Base-by-base conservation (phyloP, 192 early-diverging fungal species). In the Umbelopsis sp. region DNA sequence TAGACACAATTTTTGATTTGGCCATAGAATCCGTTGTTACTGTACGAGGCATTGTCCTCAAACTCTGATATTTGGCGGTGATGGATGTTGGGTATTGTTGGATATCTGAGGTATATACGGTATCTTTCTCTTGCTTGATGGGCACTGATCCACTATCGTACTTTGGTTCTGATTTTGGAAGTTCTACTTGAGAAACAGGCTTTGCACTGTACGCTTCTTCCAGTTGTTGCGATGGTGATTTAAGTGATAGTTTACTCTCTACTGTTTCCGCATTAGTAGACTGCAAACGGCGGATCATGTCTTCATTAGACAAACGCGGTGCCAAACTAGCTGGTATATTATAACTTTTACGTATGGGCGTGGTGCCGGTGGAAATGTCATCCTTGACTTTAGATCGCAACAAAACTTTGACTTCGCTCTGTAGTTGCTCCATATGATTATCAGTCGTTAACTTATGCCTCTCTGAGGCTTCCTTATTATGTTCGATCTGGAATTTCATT, bases 251-350 rank as follows among this genome's bases (percentile, higher is more conserved):
- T 10, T 41, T 41, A 41, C 37, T 41, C 6, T 41, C 37, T 4
- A 4, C 7, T 9, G 10, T 41, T 9, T 41, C 37, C 37, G 37
- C 37, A 41, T 41, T 41, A 41, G 37, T 41, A 6, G 37, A 41
- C 37, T 41, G 37, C 37, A 41, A 41, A 41, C 55, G 55, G 15
- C 55, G 55, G 13, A 61, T 33, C 55, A 61, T 30, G 27, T 18
- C 55, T 61, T 61, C 55, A 35, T 61, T 61, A 3, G 55, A 61
- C 30, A 61, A 7, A n/a, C 55, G 55, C 1, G 55, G 55, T 2
- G 55, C 13, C 55, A 61, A 11, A 30, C 15, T 61, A 25, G 27
- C 12, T 61, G 55, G 55, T 61, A 61, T 35, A 61, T 15, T 1
- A 13, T 61, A 61, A 3, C 13, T 16, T 27, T 25, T 61, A n/a